A percentile compares a stretch with the other conserved stretches of the same genome.
phyloP scores from a whole-genome alignment of 2,329 filamentous ascomycete species.

The Fusarium proliferatum region DNA sequence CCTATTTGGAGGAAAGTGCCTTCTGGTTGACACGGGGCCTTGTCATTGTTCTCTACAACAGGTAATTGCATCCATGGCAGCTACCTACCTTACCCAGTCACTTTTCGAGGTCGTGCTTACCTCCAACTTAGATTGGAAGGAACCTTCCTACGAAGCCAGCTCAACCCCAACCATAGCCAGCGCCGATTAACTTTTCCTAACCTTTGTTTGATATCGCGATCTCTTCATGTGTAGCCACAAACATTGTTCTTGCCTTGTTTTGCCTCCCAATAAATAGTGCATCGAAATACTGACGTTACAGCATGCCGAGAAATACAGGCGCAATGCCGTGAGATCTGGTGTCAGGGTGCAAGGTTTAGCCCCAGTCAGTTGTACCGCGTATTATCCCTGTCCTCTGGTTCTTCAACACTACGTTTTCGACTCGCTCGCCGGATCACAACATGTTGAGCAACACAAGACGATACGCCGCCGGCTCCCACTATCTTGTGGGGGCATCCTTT shows the following conservation, averaged over 20 bases:
- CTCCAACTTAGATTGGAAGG: neutral
- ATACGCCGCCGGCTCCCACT: constrained; percentile 42
- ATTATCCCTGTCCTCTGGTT: constrained; percentile 22
- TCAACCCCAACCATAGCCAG: neutral
- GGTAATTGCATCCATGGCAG: neutral
- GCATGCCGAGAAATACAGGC: constrained; percentile 38
- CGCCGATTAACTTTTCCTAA: neutral
- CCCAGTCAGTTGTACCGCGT: constrained; percentile 34
- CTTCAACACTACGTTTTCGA: constrained; percentile 20
- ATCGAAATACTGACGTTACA: constrained; percentile 23
- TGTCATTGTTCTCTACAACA: neutral
- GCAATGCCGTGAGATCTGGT: constrained; percentile 46
- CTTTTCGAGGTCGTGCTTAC: constrained; percentile 3
- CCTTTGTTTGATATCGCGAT: neutral
- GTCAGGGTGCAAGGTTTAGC: constrained; percentile 38
- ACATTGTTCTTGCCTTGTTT: neutral
- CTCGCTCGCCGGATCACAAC: constrained; percentile 24
- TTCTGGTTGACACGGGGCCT: neutral
- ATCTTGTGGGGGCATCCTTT: constrained; percentile 18
- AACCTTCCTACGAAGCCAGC: neutral
- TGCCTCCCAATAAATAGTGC: neutral
- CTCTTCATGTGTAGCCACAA: neutral
- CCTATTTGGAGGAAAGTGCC: neutral
- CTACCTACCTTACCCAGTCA: neutral
- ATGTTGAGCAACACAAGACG: constrained; percentile 35